Evolutionary conservation across 371 early-diverging fungal genomes (phyloP).

Genomic region (Mortierella sp.): DNA sequence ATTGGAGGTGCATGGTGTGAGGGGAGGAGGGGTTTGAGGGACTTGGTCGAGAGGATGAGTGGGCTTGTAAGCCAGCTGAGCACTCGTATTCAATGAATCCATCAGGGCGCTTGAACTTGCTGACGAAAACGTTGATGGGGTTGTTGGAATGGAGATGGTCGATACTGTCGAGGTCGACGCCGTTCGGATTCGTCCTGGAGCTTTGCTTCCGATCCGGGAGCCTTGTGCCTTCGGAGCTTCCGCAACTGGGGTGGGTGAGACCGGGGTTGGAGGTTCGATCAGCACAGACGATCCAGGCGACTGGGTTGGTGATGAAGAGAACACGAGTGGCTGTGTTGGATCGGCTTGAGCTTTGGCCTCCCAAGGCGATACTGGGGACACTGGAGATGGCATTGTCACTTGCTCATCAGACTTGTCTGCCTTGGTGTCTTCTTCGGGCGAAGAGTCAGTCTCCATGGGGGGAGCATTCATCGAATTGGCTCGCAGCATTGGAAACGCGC

Average conservation of each 20-base stretch:
- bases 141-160: slow-evolving; percentile 47
- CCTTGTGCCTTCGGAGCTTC: slow-evolving; percentile 4
- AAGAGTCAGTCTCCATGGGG: not conserved
- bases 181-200: slow-evolving; percentile 26
- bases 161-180: slow-evolving; percentile 37
- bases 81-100: slow-evolving; percentile 31
- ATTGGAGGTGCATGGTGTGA: slow-evolving; percentile 8
- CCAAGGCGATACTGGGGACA: slow-evolving; percentile 14
- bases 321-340: slow-evolving; percentile 1
- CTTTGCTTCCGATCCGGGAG: slow-evolving; percentile 5
- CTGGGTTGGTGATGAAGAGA: slow-evolving; percentile 4
- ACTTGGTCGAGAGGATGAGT: not conserved
- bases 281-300: not conserved
- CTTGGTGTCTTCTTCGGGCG: not conserved
- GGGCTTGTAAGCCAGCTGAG: slow-evolving; percentile 16
- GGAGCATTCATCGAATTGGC: slow-evolving; percentile 32
- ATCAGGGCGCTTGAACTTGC: slow-evolving; percentile 25
- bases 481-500: slow-evolving; percentile 34
- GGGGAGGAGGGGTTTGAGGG: slow-evolving; percentile 4
- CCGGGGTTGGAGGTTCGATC: not conserved
- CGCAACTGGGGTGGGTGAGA: slow-evolving; percentile 3
- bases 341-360: not conserved
- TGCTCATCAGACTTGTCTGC: not conserved
- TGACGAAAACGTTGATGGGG: slow-evolving; percentile 42
- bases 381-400: not conserved